Evolutionary conservation across 768 basidiomycete species (phyloP), one percentile per base, ranked within the genome.

Genomic region (Leccinum variicolor): DNA sequence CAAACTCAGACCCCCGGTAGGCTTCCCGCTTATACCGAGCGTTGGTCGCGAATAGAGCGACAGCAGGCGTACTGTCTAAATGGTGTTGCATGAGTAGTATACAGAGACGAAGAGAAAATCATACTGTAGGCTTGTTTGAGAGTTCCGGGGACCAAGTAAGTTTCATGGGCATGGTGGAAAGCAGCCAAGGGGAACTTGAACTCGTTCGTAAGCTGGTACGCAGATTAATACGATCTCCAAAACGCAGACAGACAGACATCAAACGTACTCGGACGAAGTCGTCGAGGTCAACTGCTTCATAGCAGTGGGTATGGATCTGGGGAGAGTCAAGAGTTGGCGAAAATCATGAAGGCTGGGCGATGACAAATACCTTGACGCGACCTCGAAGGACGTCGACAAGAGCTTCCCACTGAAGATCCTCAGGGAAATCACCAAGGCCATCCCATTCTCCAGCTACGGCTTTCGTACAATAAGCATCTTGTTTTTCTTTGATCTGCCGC

Each of bases 101-200:
- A 49, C 25, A n/a, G 14, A 54, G 26, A 54, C 15, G 4, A 55
- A 55, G 14, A 48, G 25, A 43, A 53, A 1, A 21, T 2, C 62
- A 21, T 60, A 72, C 72, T 68, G 55, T 79, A 94, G 59, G 87
- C 84, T 69, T 81, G 76, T 72, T 93, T 95, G 59, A 98, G 74
- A 4, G 89, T 74, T 23, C 84, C 84, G 1, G 94, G 91, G 23
- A 94, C 88, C n/a, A 97, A 80, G 73, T 92, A 97, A 1, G 92
- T 84, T 69, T 96, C 93, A 54, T 92, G 86, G 8, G 93, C 94
- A 66, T 92, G 89, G 65, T 94, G 92, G 67, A 94, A 85, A 6
- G 90, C 87, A 6, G 89, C 83, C 28, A 94, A 78, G 2, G 84
- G 81, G 67, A 93, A 94, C 64, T 92, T 75, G 77, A 95, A 98